Base-by-base conservation (phyloP, 148 eudicot species). In the Camellia granthamiana region DNA sequence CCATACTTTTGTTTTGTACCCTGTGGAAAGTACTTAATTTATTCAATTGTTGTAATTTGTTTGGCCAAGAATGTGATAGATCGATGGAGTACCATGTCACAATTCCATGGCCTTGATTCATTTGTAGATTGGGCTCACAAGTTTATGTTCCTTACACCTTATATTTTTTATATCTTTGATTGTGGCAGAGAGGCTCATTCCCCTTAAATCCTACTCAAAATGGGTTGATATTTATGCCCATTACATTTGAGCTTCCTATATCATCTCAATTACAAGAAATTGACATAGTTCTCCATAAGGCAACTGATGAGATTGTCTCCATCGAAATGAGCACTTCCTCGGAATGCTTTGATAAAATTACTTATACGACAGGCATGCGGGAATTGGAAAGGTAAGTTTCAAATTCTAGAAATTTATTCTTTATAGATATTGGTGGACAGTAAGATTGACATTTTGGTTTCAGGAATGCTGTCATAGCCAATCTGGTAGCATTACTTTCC, bases 101-200 rank as follows among this genome's bases (percentile, higher is more conserved):
- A 69, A 0, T 71, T 9, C 12, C 46, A 55, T 76, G 74, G 54
- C 49, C 55, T 56, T 19, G 49, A 78, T 59, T 55, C 60, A 73
- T 38, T 54, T 78, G 58, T 56, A 5, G 63, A 51, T 69, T 46
- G 15, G 47, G 13, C 21, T 75, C 13, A 10, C 1, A 14, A 56
- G 65, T 72, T 71, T 10, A 59, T 11, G 44, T 68, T 52, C 47
- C 41, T 69, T 6, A 11, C 51, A 60, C 19, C 0, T 73, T 55
- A 16, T 7, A 16, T 11, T 69, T 77, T 30, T 78, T 77, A 23
- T 75, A 21, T 30, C 41, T 81, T 69, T 88, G 67, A 67, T 76
- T 87, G 78, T 86, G 85, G 89, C 97, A 95, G 99, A 93, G 99
- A 89, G 93, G 97, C 81, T 94, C 99, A 85, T 90, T 95, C 85